A percentile compares a stretch with the other conserved stretches of the same genome.
phyloP scores from a whole-genome alignment of 1,139 yeast species.

The Taphrina deformans region DNA sequence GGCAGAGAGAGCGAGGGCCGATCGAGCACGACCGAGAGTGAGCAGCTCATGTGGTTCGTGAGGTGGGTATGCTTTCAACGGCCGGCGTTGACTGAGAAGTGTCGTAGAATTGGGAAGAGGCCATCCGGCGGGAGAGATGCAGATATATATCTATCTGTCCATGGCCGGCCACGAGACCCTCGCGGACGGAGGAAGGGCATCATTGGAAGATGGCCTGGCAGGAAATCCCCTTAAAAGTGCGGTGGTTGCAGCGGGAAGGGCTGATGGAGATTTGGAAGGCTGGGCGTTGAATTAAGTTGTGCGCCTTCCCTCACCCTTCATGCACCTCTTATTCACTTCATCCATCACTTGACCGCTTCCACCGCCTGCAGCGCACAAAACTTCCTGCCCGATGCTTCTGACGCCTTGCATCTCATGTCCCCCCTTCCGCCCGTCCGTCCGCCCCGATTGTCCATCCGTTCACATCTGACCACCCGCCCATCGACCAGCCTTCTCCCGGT shows the following conservation, averaged over 20 bases:
- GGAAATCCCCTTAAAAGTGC: background rate
- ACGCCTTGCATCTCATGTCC: no score
- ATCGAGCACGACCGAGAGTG: slow-evolving; percentile 14
- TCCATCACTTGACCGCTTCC: background rate
- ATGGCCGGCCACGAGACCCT: no score
- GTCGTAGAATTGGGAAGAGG: no score
- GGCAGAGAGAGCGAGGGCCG: slow-evolving; percentile 11
- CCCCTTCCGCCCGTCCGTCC: no score
- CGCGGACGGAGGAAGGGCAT: no score
- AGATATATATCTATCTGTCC: no score
- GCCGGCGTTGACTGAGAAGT: background rate
- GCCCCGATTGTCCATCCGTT: no score
- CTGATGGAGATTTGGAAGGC: background rate
- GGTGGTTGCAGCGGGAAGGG: background rate
- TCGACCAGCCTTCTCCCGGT: no score
- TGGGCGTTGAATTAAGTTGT: background rate
- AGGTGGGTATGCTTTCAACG: background rate
- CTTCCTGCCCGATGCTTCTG: no score
- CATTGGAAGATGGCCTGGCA: no score
- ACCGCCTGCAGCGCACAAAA: background rate
- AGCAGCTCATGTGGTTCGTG: background rate
- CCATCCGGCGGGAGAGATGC: background rate
- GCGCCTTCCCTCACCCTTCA: no score
- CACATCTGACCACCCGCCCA: no score
- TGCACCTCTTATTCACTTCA: background rate